Evolutionary conservation across 306 rosid species (phyloP), one percentile per base, ranked within the genome.

Genomic region (Casuarina equisetifolia): DNA sequence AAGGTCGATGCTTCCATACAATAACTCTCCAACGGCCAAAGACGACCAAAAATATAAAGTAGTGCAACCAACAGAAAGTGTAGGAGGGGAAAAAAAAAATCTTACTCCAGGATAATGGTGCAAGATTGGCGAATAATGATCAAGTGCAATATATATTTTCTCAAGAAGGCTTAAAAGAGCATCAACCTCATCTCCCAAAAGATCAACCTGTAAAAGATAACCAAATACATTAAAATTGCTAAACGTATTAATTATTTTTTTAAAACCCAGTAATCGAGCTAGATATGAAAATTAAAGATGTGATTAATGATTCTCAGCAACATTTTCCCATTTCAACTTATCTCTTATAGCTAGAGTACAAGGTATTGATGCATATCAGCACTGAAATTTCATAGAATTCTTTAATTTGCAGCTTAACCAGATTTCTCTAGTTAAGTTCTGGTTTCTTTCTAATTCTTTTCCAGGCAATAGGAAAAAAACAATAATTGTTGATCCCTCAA

Each of bases 91-190:
- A 48, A 8, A 66, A 40, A 12, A 66, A 9, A 20, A 55, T 73
- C 97, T 89, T 80, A 95, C 99, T 83, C 99, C 97, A 6, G 96
- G 93, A 84, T 95, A 95, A 88, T 95, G 99, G 81, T 88, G 85
- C 89, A 95, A 75, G 73, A 95, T 87, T 62, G 97, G 97, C 55
- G 98, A 91, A 89, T 95, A 95, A 85, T 91, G 97, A 83, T 95
- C 97, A 42, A 95, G 97, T 13, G 88, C 97, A 38, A 91, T 85
- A 75, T 92, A 91, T 83, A 95, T 83, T 62, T 88, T 88, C 62
- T 83, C 89, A 69, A 88, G 88, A 81, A 96, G 96, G 76, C 85
- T 66, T 69, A 81, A 82, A 78, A 91, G 89, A 32, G 89, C 73
- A 51, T 86, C 96, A 36, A 92, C 97, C 78, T 96, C 86, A 75